Evolutionary conservation across 2,329 filamentous ascomycete species (phyloP), one percentile per base, ranked within the genome.

Genomic region (Pezicula neosporulosa): DNA sequence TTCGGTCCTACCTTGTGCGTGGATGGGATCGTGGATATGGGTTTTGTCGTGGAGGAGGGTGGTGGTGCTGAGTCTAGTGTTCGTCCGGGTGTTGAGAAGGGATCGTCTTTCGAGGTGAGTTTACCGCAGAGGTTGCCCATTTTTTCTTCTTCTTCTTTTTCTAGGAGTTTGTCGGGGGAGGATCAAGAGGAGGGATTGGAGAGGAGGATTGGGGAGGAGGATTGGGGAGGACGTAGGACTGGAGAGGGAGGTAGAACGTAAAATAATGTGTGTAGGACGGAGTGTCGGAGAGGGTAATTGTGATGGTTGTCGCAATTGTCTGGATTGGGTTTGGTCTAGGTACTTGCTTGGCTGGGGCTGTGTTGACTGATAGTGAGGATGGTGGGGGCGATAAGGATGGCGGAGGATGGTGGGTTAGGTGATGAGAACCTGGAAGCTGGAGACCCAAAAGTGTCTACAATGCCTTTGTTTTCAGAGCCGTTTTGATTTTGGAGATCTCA

Each of bases 111-210:
- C 3, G 30, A 10, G 52, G 77, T 78, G 67, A 89, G 78, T 69
- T 90, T 91, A 67, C 90, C 89, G 75, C 89, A 96, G 71, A 90
- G 79, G 68, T 90, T 93, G 53, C 92, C 92, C 92, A 97, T 96
- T 58, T 53, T 69, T 53, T 27, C 50, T n/a, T n/a, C n/a, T n/a
- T n/a, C n/a, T n/a, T n/a, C n/a, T n/a, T n/a, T n/a, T n/a, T n/a
- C n/a, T n/a, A n/a, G n/a, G n/a, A n/a, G n/a, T n/a, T n/a, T n/a
- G n/a, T n/a, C n/a, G n/a, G n/a, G n/a, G n/a, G n/a, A n/a, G n/a
- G n/a, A n/a, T n/a, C n/a, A 33, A 16, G 16, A 33, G 18, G 18
- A 21, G 5, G 19, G 13, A 19, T 3, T 21, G 21, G 30, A n/a
- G 35, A 47, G 37, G n/a, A 28, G 49, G 47, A 13, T 35, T 18